These are phyloP conservation scores for Lepiota venenata DNA, from an alignment of 768 basidiomycete genomes.

Conservation along the genomic window DNA sequence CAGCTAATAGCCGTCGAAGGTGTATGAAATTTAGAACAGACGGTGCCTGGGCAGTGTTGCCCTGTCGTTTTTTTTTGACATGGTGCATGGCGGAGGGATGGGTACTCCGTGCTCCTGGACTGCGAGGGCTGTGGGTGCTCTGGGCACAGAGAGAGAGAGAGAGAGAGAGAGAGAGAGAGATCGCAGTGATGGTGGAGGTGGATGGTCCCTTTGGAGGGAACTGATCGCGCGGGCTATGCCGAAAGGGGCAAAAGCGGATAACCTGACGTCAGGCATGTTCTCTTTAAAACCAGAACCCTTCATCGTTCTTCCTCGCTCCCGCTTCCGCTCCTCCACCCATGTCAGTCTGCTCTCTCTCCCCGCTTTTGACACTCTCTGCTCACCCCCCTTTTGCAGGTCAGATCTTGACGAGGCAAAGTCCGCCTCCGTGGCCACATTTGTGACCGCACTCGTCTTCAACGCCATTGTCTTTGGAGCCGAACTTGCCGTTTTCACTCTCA, in stretches of 20 bases:
- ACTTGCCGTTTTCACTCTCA: constrained; percentile 73
- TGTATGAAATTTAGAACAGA: no score
- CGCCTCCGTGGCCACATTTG: constrained; percentile 76
- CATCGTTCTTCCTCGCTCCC: background rate
- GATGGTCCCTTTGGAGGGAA: background rate
- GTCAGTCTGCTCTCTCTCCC: background rate
- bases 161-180: background rate
- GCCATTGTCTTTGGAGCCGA: constrained; percentile 67
- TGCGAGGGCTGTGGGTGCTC: no score
- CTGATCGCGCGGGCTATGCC: background rate
- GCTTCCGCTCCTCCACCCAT: background rate
- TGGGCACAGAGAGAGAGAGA: no score
- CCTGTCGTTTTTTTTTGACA: no score
- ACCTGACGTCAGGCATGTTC: constrained; percentile 4
- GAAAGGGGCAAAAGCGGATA: background rate
- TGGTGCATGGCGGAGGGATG: no score
- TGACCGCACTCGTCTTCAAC: constrained; percentile 86
- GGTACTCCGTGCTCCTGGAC: no score
- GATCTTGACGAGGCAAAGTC: constrained; percentile 37
- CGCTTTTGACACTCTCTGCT: background rate
- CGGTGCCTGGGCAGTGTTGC: no score
- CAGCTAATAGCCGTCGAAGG: no score
- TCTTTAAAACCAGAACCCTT: background rate
- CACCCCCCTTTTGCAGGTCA: constrained; percentile 29
- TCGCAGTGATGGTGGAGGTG: background rate